Evolutionary conservation across 2,329 filamentous ascomycete genomes (phyloP), one percentile per base, ranked within the genome.

Genomic region (Didymella glomerata): DNA sequence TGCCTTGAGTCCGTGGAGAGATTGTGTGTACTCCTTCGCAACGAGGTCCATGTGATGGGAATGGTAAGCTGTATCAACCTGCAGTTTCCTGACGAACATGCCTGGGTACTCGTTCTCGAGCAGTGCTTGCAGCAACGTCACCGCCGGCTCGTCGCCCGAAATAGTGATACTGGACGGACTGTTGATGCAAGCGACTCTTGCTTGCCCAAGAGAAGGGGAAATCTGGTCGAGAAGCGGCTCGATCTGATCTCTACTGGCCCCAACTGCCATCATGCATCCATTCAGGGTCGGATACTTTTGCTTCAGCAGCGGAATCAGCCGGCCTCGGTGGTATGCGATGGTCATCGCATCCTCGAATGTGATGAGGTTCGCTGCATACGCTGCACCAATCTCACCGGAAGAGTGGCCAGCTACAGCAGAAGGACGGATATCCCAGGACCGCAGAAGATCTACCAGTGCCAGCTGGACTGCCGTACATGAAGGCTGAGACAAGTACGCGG

Each of bases 91-190:
- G 3, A 69, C 73, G 58, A 83, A 83, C 7, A 75, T 71, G 3
- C 73, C 66, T 20, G 77, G 41, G 7, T 44, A 44, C 41, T 44
- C 64, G 3, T 72, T 65, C 1, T 77, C 66, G 0, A 83, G 60
- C 0, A 6, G 69, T 72, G 57, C 75, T 63, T 3, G 45, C 3
- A 77, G 60, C 46, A 75, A 65, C 0, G 73, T 63, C 6, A 83
- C 73, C 1, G 76, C 77, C 52, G 73, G 68, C 0, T 38, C 55
- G 55, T 82, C 78, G 0, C 82, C 82, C 8, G 81, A 82, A 0
- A 83, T 36, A 0, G 82, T 84, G 1, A 82, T 68, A 34, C 76
- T 79, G 0, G 61, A 48, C 0, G 80, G 75, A 27, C 75, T 76
- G 62, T 84, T 84, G 46, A 72, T 58, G 42, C 70, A 74, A 7